These are phyloP conservation scores for Gloeopeniophorella convolvens DNA, from an alignment of 768 basidiomycete species.

Conservation along the genomic window DNA sequence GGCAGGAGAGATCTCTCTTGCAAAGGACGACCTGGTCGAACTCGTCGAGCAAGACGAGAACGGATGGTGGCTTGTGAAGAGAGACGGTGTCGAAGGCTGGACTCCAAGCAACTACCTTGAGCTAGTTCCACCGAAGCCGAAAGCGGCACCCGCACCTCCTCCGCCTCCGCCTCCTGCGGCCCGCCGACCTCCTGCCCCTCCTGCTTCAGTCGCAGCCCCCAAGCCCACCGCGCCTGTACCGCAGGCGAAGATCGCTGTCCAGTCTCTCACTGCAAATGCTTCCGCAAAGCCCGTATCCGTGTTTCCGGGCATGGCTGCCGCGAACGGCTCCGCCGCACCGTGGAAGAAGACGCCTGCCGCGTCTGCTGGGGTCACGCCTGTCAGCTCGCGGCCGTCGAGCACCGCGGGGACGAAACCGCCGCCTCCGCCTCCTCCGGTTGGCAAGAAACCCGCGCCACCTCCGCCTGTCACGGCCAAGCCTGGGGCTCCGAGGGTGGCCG, in stretches of 20 bases:
- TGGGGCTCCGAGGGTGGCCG: slow-evolving; percentile 39
- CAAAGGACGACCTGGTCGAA: slow-evolving; percentile 90
- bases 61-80: slow-evolving; percentile 98
- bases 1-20: slow-evolving; percentile 83
- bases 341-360: slow-evolving; percentile 56
- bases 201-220: slow-evolving; percentile 18
- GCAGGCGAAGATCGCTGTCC: slow-evolving; percentile 27
- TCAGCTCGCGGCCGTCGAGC: slow-evolving; percentile 46
- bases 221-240: slow-evolving; percentile 22
- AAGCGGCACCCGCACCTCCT: slow-evolving; percentile 66
- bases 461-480: slow-evolving; percentile 55
- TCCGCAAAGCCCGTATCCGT: slow-evolving; percentile 77
- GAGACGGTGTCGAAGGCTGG: slow-evolving; percentile 81
- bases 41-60: slow-evolving; percentile 88
- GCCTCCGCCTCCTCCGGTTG: slow-evolving; percentile 47
- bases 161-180: slow-evolving; percentile 33
- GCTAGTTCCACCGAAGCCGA: slow-evolving; percentile 59
- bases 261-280: slow-evolving; percentile 47
- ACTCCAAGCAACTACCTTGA: slow-evolving; percentile 93
- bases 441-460: slow-evolving; percentile 52
- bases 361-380: slow-evolving; percentile 34
- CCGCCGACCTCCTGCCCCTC: slow-evolving; percentile 37
- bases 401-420: slow-evolving; percentile 42
- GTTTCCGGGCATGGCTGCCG: slow-evolving; percentile 66
- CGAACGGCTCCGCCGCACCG: slow-evolving; percentile 63